Evolutionary conservation across 2,329 filamentous ascomycete species (phyloP), one percentile per base, ranked within the genome.

Genomic region (Orbilia blumenaviensis): DNA sequence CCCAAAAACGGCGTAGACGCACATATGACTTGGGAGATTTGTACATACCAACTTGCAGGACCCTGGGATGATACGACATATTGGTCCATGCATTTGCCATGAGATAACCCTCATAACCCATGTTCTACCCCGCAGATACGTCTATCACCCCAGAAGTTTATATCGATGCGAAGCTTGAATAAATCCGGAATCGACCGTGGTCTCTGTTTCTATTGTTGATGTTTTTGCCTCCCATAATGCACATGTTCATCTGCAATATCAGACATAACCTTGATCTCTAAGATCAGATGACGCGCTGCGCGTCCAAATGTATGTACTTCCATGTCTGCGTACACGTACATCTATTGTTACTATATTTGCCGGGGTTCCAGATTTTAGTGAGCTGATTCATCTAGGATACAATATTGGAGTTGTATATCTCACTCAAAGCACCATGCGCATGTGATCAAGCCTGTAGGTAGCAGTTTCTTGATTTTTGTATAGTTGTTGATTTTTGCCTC

Each of bases 371-470:
- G 63, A 38, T 60, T 67, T 23, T 38, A n/a, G 46, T 46, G 25
- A 38, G 16, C 63, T 42, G 16, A n/a, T 18, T 14, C 16, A 27
- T 18, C 34, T 34, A 56, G 48, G 46, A 34, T 32, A 56, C 36
- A 38, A n/a, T 8, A 38, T 34, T 18, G 32, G 38, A 38, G 18
- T n/a, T n/a, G n/a, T 38, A 56, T 56, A 23, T 56, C 52, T 14
- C 8, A 12, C 52, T 56, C 36, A 46, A 25, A 32, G n/a, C 34
- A 14, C 25, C 52, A 34, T 71, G 66, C 25, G n/a, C 66, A 71
- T 71, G 66, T 71, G 66, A 71, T 71, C 66, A 71, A 32, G n/a
- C n/a, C n/a, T n/a, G 42, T 54, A 52, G 41, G 44, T 54, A 38
- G 29, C 18, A 56, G 18, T 66, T 52, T 42, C 44, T 27, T 44